Base-by-base conservation (phyloP, 192 early-diverging fungal species). In the Gaertneriomyces semiglobifer region DNA sequence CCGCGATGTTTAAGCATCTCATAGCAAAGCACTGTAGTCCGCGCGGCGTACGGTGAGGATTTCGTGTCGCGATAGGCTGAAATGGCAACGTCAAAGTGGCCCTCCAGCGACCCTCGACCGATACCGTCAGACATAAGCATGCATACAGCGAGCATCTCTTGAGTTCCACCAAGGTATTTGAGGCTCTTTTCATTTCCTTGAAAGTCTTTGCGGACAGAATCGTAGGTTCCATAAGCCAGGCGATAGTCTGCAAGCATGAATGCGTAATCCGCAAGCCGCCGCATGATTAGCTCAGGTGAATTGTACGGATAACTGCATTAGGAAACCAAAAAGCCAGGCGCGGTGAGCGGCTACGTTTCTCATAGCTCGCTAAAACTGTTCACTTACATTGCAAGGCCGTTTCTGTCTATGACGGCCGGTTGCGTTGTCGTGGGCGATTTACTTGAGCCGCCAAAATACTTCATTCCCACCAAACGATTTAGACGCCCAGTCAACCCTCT, bases 221-320 rank as follows among this genome's bases (percentile, higher is more conserved):
- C 94, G 65, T 98, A 99, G 5, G 94, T 88, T 0, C 84, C 80
- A 60, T 86, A 84, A 4, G 97, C 95, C 74, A 97, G 90, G 53
- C 84, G 82, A 74, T 89, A 97, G 69, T 99, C 97, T 25, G 89
- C 79, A 4, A 99, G 77, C 95, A 98, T 98, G 69, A 99, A 98
- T 4, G 93, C 87, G 77, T 89, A 99, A 78, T 98, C 95, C 9
- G 91, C 97, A 25, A 98, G 79, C 69, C 89, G 90, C 5, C 95
- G 82, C 84, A 98, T 85, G 65, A 93, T 85, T 8, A 94, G 87
- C 70, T 99, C 97, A 1, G 91, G 90, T n/a, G 94, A 84, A 53
- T 81, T 84, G 59, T 78, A 69, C 0, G 77, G 70, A 55, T 68
- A 83, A 38, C 67, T 71, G 44, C 2, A 33, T 33, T 33, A 2